Evolutionary conservation across 2,329 filamentous ascomycete genomes (phyloP).

Genomic region (Fusarium compactum): DNA sequence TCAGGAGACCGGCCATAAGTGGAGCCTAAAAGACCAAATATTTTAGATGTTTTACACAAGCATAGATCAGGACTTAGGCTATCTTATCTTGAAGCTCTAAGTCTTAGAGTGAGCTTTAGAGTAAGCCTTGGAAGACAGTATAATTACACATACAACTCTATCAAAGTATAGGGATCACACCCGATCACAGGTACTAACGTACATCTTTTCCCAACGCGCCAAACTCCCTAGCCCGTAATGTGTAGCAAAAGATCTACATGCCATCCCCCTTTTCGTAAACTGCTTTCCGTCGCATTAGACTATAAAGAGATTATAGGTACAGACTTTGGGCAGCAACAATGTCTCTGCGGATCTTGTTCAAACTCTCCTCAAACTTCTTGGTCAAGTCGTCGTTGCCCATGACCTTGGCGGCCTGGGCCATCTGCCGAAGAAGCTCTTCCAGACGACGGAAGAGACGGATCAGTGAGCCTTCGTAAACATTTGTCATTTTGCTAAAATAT

Average conservation of each 20-base stretch:
- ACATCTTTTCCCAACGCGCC: slow-evolving; percentile 40
- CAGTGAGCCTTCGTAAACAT: slow-evolving; percentile 95
- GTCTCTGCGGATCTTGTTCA: slow-evolving; percentile 89
- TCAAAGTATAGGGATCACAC: slow-evolving; percentile 22
- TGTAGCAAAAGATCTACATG: slow-evolving; percentile 40
- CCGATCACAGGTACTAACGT: slow-evolving; percentile 20
- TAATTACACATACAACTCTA: slow-evolving; percentile 24
- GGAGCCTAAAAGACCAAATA: not conserved
- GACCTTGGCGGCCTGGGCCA: slow-evolving; percentile 94
- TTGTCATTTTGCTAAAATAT: slow-evolving; percentile 89
- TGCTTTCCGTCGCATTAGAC: slow-evolving; percentile 1
- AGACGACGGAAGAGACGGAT: slow-evolving; percentile 96
- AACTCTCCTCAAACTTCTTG: slow-evolving; percentile 87
- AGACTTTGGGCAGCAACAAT: slow-evolving; percentile 95
- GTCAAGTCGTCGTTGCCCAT: slow-evolving; percentile 98
- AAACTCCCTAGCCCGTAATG: slow-evolving; percentile 44
- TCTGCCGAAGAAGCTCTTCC: slow-evolving; percentile 93
- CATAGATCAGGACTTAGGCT: not conserved
- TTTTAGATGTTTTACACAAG: not conserved
- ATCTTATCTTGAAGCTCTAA: too few relatives aligned
- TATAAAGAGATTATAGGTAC: slow-evolving; percentile 74
- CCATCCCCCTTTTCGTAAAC: slow-evolving; percentile 22
- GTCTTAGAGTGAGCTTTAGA: too few relatives aligned
- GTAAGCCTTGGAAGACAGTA: too few relatives aligned
- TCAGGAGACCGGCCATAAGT: slow-evolving; percentile 51